Evolutionary conservation across 2,329 filamentous ascomycete genomes (phyloP).

Genomic region (Fusarium cicatricum): DNA sequence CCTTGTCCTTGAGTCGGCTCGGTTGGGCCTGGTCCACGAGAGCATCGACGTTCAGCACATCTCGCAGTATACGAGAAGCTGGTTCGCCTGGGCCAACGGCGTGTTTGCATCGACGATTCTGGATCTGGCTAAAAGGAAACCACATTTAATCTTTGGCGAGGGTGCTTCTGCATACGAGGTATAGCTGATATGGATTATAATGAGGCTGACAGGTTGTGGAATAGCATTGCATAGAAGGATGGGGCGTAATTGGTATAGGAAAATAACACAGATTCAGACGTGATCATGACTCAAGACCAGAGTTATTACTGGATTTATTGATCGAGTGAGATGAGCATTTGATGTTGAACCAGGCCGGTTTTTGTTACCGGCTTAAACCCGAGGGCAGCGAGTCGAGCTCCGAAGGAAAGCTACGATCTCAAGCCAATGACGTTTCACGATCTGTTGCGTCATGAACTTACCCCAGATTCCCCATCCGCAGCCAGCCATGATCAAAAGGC

Average conservation of each 20-base stretch:
- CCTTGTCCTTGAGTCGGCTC: slow-evolving; percentile 77
- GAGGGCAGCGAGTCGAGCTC: background rate
- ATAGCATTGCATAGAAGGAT: background rate
- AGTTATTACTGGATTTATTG: background rate
- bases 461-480: slow-evolving; percentile 1
- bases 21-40: slow-evolving; percentile 87
- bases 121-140: slow-evolving; percentile 87
- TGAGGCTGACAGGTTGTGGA: background rate
- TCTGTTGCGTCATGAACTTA: background rate
- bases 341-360: background rate
- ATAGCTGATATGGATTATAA: slow-evolving; percentile 36
- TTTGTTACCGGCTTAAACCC: background rate
- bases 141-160: slow-evolving; percentile 81
- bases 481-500: background rate
- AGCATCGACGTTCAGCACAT: slow-evolving; percentile 81
- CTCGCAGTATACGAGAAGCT: slow-evolving; percentile 80
- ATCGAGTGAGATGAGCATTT: background rate
- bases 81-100: slow-evolving; percentile 98
- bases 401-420: background rate
- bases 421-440: background rate
- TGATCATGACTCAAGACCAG: background rate
- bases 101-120: slow-evolving; percentile 94
- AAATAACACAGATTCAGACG: background rate
- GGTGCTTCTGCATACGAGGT: slow-evolving; percentile 67
- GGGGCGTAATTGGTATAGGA: background rate